phyloP scores from a whole-genome alignment of 352 stramenopile species.

The Phytopythium delawarense region DNA sequence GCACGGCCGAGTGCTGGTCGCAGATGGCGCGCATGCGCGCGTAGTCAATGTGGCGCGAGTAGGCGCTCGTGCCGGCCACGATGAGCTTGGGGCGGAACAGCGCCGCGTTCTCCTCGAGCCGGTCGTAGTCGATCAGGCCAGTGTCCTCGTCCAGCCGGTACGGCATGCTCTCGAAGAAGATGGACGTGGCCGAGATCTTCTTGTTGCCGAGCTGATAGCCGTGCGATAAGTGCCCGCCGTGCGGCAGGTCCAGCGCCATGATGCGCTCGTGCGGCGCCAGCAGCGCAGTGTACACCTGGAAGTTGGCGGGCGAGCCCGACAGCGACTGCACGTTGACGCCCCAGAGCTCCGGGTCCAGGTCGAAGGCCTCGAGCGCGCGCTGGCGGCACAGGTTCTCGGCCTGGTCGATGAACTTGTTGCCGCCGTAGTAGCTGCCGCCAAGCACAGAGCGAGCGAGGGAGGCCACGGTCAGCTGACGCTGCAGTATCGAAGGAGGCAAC shows the following conservation, averaged over 20 bases:
- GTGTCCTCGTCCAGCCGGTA: conserved; percentile 97
- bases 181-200: conserved; percentile 98
- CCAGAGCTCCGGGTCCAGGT: conserved; percentile 95
- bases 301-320: conserved; percentile 98
- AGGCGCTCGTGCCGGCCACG: conserved; percentile 97
- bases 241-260: conserved; percentile 97
- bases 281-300: conserved; percentile 98
- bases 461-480: background rate
- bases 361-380: conserved; percentile 96
- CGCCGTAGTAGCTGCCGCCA: conserved; percentile 88
- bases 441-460: too few species aligned
- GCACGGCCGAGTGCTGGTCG: conserved; percentile 90
- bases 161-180: conserved; percentile 99
- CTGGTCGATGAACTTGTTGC: conserved; percentile 99
- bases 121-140: conserved; percentile 98
- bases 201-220: conserved; percentile 98
- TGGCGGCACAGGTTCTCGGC: conserved; percentile 97
- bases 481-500: background rate
- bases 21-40: conserved; percentile 97
- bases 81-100: conserved; percentile 97
- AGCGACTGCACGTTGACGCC: conserved; percentile 97
- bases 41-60: conserved; percentile 99
- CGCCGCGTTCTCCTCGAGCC: conserved; percentile 93
- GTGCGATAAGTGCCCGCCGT: conserved; percentile 98
- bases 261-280: conserved; percentile 98